Evolutionary conservation across 805 yeast genomes (phyloP).

Genomic region (Candida insectorum): DNA sequence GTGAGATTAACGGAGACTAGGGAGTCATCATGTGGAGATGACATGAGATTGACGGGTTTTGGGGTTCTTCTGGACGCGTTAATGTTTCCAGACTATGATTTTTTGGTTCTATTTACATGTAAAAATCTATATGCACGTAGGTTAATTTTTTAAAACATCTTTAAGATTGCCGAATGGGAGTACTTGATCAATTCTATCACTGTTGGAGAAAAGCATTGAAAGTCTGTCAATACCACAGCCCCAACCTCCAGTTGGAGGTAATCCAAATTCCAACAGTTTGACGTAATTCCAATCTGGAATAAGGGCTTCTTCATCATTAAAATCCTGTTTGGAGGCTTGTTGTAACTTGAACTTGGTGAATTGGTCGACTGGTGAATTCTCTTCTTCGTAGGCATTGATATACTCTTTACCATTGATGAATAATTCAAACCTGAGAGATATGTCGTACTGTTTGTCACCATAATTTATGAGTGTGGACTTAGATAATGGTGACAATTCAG

Average conservation of each 20-base stretch:
- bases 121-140: too few species aligned
- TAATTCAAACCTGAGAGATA: slow-evolving; percentile 78
- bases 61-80: background rate
- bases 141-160: slow-evolving; percentile 62
- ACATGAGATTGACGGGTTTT: too few species aligned
- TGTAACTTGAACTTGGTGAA: slow-evolving; percentile 59
- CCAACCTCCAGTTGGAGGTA: slow-evolving; percentile 99
- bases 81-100: background rate
- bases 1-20: too few species aligned
- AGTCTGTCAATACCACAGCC: slow-evolving; percentile 92
- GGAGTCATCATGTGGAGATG: too few species aligned
- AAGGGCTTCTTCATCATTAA: slow-evolving; percentile 58
- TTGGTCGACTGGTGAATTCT: slow-evolving; percentile 81
- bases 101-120: background rate
- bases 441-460: slow-evolving; percentile 27
- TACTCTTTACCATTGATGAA: slow-evolving; percentile 78
- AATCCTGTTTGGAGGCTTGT: slow-evolving; percentile 42
- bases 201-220: slow-evolving; percentile 70
- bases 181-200: slow-evolving; percentile 69
- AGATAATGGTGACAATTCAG: slow-evolving; percentile 81
- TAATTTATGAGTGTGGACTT: slow-evolving; percentile 48
- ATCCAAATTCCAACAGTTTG: slow-evolving; percentile 80
- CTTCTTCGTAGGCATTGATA: slow-evolving; percentile 95
- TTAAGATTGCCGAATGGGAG: slow-evolving; percentile 70
- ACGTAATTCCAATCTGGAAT: slow-evolving; percentile 73